phyloP scores from a whole-genome alignment of 257 asterid species.

The Handroanthus guayacan region DNA sequence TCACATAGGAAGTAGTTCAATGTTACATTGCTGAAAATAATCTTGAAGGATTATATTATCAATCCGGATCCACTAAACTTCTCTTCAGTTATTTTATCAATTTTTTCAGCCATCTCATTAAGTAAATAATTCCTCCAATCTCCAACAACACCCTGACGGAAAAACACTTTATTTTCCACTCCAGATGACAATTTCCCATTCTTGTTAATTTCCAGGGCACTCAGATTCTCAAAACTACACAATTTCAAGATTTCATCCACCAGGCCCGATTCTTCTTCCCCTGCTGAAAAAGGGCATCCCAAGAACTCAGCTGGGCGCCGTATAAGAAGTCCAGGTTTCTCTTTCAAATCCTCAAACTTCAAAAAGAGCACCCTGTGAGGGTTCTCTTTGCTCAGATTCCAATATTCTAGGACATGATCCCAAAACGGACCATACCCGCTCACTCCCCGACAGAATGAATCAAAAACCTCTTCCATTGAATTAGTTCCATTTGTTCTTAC shows the following conservation, averaged over 20 bases:
- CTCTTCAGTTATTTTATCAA: constrained; percentile 46
- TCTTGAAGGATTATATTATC: constrained; percentile 8
- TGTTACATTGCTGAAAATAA: not conserved
- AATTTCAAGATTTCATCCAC: constrained; percentile 44
- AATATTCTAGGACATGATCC: constrained; percentile 56
- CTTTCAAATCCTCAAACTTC: constrained; percentile 55
- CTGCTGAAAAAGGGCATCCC: constrained; percentile 45
- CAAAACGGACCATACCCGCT: constrained; percentile 58
- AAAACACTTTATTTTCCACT: constrained; percentile 48
- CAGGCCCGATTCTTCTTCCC: constrained; percentile 48
- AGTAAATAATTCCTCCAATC: constrained; percentile 57
- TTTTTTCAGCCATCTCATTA: constrained; percentile 41
- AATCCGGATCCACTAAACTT: constrained; percentile 51
- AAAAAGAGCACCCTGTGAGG: constrained; percentile 44
- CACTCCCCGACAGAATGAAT: constrained; percentile 50
- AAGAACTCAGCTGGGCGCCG: constrained; percentile 50
- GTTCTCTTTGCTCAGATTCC: constrained; percentile 41
- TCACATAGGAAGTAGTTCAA: not conserved
- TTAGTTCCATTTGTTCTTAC: constrained; percentile 33
- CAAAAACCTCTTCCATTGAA: constrained; percentile 42
- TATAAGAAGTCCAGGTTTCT: constrained; percentile 29
- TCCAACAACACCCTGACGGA: constrained; percentile 57
- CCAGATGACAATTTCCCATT: constrained; percentile 53
- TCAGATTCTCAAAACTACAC: constrained; percentile 51
- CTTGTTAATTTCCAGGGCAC: constrained; percentile 46